A percentile compares a stretch with the other conserved stretches of the same genome.
phyloP scores from a whole-genome alignment of 768 basidiomycete genomes.

The Termitomyces eurrhizus region DNA sequence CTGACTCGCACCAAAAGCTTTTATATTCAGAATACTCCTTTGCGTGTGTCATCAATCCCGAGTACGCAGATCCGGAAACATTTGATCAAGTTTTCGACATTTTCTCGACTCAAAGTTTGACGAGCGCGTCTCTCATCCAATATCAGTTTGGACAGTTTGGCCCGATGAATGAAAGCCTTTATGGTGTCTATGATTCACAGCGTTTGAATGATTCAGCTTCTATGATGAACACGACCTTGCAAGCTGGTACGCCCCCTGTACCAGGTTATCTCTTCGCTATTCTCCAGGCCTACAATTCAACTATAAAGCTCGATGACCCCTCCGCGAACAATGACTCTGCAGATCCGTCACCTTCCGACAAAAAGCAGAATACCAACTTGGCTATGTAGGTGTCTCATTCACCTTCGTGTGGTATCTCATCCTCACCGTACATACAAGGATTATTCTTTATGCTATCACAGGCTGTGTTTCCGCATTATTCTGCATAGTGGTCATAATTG shows the following conservation, averaged over 20 bases:
- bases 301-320: conserved; percentile 26
- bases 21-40: conserved; percentile 72
- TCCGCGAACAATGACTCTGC: conserved; percentile 21
- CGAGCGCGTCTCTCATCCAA: conserved; percentile 51
- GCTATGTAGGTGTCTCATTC: conserved; percentile 59
- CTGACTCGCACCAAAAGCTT: conserved; percentile 43
- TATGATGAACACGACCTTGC: conserved; percentile 40
- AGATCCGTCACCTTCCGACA: conserved; percentile 10
- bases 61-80: conserved; percentile 56
- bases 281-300: conserved; percentile 61
- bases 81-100: conserved; percentile 77
- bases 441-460: conserved; percentile 82
- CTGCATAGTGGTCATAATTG: conserved; percentile 79
- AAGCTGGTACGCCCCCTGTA: conserved; percentile 33
- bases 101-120: conserved; percentile 64
- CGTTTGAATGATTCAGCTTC: conserved; percentile 52
- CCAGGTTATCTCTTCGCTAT: conserved; percentile 71
- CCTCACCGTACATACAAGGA: conserved; percentile 40
- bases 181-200: conserved; percentile 54
- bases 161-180: conserved; percentile 47
- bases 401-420: not conserved
- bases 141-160: conserved; percentile 59
- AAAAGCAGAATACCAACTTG: conserved; percentile 47
- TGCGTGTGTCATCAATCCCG: conserved; percentile 72
- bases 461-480: conserved; percentile 86